phyloP scores from a whole-genome alignment of 1,139 yeast species.

The Saccharomyces hybrid region DNA sequence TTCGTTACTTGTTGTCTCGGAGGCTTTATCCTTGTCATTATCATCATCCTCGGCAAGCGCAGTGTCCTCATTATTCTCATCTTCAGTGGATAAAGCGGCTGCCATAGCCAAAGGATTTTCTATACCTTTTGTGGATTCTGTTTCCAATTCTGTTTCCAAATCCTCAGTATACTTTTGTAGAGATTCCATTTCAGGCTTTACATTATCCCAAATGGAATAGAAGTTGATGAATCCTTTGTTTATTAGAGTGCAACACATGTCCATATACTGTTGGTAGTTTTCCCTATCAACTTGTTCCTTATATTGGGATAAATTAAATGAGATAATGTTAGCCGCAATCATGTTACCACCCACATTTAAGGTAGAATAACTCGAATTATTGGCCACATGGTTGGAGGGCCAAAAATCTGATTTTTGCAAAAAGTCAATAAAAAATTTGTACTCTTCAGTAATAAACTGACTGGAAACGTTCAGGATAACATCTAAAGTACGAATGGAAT shows the following conservation, averaged over 20 bases:
- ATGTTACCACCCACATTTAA: slow-evolving; percentile 48
- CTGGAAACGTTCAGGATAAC: slow-evolving; percentile 47
- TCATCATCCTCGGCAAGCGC: slow-evolving; percentile 13
- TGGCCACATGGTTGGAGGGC: slow-evolving; percentile 41
- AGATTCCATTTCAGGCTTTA: slow-evolving; percentile 38
- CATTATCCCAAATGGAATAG: slow-evolving; percentile 50
- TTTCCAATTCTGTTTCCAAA: slow-evolving; percentile 48
- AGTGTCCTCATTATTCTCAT: slow-evolving; percentile 36
- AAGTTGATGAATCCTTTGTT: slow-evolving; percentile 63
- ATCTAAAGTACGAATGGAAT: slow-evolving; percentile 66
- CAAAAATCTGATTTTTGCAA: slow-evolving; percentile 55
- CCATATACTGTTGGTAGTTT: slow-evolving; percentile 31
- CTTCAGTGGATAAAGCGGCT: slow-evolving; percentile 71
- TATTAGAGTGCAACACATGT: slow-evolving; percentile 49
- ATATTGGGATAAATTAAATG: slow-evolving; percentile 40
- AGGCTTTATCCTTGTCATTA: slow-evolving; percentile 3
- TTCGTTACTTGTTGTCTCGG: slow-evolving; percentile 1
- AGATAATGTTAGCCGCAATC: slow-evolving; percentile 53
- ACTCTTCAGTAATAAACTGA: slow-evolving; percentile 39
- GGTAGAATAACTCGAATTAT: slow-evolving; percentile 21
- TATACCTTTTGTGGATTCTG: slow-evolving; percentile 53
- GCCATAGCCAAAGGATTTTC: slow-evolving; percentile 83
- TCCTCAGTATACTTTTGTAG: slow-evolving; percentile 37
- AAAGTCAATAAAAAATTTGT: slow-evolving; percentile 42
- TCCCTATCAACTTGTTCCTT: slow-evolving; percentile 33